phyloP scores from a whole-genome alignment of 2,329 filamentous ascomycete genomes.

The Claviceps pusilla region DNA sequence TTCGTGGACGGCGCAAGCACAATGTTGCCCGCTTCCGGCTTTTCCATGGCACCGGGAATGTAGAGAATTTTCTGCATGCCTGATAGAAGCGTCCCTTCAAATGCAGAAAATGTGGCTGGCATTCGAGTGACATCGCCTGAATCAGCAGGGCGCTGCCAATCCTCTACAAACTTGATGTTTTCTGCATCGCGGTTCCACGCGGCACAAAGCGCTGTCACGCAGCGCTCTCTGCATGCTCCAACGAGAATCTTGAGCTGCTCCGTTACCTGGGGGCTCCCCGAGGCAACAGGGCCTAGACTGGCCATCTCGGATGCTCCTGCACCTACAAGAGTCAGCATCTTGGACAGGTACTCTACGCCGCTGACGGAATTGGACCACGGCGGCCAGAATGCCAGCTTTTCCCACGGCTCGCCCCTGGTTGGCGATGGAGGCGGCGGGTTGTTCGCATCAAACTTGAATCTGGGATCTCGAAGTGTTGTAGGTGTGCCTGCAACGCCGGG shows the following conservation, averaged over 20 bases:
- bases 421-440: slow-evolving; percentile 66
- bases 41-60: slow-evolving; percentile 69
- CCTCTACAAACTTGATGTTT: slow-evolving; percentile 80
- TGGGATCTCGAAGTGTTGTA: slow-evolving; percentile 48
- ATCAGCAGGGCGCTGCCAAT: slow-evolving; percentile 77
- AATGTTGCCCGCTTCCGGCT: slow-evolving; percentile 59
- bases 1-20: slow-evolving; percentile 76
- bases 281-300: slow-evolving; percentile 50
- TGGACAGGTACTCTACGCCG: slow-evolving; percentile 78
- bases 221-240: slow-evolving; percentile 65
- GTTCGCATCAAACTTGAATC: slow-evolving; percentile 66
- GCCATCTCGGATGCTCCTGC: slow-evolving; percentile 77
- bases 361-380: slow-evolving; percentile 84
- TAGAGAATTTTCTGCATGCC: slow-evolving; percentile 95
- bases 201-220: slow-evolving; percentile 68
- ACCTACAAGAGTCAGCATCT: slow-evolving; percentile 69
- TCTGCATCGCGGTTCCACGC: slow-evolving; percentile 91
- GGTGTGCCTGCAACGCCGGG: slow-evolving; percentile 34
- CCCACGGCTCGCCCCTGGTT: slow-evolving; percentile 71
- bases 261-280: slow-evolving; percentile 38
- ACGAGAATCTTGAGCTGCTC: slow-evolving; percentile 67
- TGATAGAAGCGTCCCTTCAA: slow-evolving; percentile 65
- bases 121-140: slow-evolving; percentile 79
- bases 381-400: slow-evolving; percentile 91
- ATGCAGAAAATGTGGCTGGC: slow-evolving; percentile 71